A percentile compares a stretch with the other conserved stretches of the same genome.
These are phyloP conservation scores for Microthlaspi erraticum DNA, from an alignment of 345 rosid species.

Conservation along the genomic window DNA sequence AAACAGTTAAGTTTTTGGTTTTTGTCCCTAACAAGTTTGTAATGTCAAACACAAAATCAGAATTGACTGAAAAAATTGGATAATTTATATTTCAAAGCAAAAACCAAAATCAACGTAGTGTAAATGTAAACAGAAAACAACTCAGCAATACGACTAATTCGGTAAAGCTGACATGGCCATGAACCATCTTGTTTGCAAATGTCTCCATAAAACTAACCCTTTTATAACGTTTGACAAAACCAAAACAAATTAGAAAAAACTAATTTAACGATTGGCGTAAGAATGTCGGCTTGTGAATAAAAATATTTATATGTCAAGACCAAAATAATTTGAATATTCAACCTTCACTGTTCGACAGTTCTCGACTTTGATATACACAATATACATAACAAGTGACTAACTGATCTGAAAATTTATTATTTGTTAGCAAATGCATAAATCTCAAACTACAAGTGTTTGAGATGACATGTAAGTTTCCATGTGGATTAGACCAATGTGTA, in stretches of 20 bases:
- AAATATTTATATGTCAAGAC: background rate
- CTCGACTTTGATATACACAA: background rate
- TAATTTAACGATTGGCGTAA: too few species aligned
- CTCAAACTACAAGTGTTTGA: background rate
- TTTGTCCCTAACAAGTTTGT: background rate
- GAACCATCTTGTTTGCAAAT: background rate
- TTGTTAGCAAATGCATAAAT: background rate
- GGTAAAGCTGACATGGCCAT: conserved; percentile 13
- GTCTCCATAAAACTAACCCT: conserved; percentile 2
- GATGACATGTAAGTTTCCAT: conserved; percentile 17
- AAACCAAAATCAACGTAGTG: background rate
- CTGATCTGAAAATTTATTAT: background rate
- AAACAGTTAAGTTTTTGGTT: background rate
- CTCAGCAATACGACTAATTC: background rate
- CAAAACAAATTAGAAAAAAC: background rate
- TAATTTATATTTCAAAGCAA: background rate
- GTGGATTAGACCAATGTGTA: conserved; percentile 25
- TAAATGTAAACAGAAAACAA: conserved; percentile 1
- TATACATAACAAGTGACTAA: background rate
- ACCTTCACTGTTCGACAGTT: background rate
- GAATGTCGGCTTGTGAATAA: background rate
- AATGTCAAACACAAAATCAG: background rate
- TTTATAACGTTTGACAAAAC: background rate
- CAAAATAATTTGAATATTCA: background rate
- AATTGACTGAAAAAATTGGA: background rate